Percentiles rank a stretch among this genome's conserved stretches.
Evolutionary conservation across 2,329 filamentous ascomycete genomes (phyloP).

Genomic region (Sordariomycetes sp.): DNA sequence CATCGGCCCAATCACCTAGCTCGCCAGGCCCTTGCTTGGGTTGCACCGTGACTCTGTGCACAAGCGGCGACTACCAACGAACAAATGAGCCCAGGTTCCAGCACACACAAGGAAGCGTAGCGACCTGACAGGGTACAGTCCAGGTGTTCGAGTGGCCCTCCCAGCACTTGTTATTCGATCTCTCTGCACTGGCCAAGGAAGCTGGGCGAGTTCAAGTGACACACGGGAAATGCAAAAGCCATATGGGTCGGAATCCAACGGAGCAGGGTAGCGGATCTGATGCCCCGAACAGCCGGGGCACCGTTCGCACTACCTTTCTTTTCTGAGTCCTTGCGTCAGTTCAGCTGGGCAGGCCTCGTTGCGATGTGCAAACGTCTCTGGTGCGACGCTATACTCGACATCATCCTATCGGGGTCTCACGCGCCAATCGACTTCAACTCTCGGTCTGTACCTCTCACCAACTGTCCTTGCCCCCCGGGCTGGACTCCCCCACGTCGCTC

Average conservation of each 20-base stretch:
- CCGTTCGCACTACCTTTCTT: background rate
- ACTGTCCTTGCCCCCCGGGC: background rate
- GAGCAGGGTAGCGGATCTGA: background rate
- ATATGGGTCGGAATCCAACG: background rate
- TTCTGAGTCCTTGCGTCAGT: background rate
- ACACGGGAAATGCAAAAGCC: background rate
- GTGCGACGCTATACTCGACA: background rate
- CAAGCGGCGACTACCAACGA: background rate
- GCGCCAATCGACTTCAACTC: background rate
- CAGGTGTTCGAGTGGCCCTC: background rate
- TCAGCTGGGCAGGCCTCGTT: background rate
- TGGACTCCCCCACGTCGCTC: background rate
- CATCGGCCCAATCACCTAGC: no score
- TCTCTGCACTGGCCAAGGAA: no score
- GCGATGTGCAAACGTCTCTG: background rate
- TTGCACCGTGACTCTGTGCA: background rate
- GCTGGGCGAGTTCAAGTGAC: background rate
- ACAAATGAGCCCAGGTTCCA: background rate
- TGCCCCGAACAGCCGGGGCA: background rate
- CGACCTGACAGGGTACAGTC: background rate
- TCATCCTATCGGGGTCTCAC: no score
- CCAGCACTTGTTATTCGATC: no score
- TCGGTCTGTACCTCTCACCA: background rate
- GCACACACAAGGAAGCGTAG: background rate
- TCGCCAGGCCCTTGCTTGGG: no score